Percentiles rank a stretch among this genome's conserved stretches.
Evolutionary conservation across 208 protist genomes (phyloP).

Genomic region (Naegleria lovaniensis): DNA sequence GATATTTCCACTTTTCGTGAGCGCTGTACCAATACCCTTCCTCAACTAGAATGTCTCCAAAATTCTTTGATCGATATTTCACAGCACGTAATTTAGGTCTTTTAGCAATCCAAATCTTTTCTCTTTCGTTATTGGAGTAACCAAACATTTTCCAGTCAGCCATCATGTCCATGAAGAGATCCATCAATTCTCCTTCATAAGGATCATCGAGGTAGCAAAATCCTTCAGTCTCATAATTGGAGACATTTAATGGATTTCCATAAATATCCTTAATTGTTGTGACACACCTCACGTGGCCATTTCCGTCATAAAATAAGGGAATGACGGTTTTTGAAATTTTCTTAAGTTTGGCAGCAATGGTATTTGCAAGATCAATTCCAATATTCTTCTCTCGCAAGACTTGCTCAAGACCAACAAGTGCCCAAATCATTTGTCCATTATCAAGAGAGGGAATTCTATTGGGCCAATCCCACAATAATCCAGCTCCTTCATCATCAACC

Average conservation of each 20-base stretch:
- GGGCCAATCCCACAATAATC: conserved; percentile 32
- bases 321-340: conserved; percentile 31
- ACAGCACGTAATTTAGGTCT: conserved; percentile 32
- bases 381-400: background rate
- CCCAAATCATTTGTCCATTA: conserved; percentile 52
- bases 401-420: conserved; percentile 5
- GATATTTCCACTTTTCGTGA: conserved; percentile 52
- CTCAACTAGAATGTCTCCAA: conserved; percentile 40
- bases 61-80: conserved; percentile 20
- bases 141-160: background rate
- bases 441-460: conserved; percentile 42
- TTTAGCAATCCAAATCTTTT: conserved; percentile 49
- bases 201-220: conserved; percentile 46
- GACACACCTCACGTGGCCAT: conserved; percentile 35
- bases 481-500: conserved; percentile 37
- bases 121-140: conserved; percentile 18
- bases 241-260: conserved; percentile 28
- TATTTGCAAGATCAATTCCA: conserved; percentile 6
- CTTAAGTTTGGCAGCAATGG: conserved; percentile 21
- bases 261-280: conserved; percentile 38
- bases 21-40: conserved; percentile 48
- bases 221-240: conserved; percentile 24
- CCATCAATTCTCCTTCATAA: conserved; percentile 48
- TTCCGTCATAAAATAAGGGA: conserved; percentile 40
- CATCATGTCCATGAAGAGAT: conserved; percentile 46